These are phyloP conservation scores for Hypoxylon sp. DNA, from an alignment of 2,329 filamentous ascomycete species.

Conservation along the genomic window DNA sequence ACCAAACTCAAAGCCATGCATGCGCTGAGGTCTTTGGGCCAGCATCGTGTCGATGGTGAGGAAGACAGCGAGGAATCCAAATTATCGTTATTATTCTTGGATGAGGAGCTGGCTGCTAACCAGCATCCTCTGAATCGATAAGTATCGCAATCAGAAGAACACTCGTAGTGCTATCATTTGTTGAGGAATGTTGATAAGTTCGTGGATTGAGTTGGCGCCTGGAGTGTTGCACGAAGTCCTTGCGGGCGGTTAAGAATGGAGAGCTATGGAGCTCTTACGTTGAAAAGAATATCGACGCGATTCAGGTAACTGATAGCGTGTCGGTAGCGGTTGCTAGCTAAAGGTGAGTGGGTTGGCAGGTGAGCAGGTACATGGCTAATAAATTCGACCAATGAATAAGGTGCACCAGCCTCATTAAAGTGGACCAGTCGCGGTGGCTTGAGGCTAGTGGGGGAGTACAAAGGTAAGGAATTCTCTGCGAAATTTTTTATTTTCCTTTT, in stretches of 20 bases:
- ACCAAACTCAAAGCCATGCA: slow-evolving; percentile 37
- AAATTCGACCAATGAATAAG: slow-evolving; percentile 9
- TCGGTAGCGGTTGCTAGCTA: slow-evolving; percentile 17
- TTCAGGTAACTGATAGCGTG: slow-evolving; percentile 27
- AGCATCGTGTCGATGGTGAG: slow-evolving; percentile 38
- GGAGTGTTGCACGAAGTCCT: slow-evolving; percentile 1
- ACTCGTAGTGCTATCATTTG: slow-evolving; percentile 6
- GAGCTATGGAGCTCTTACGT: slow-evolving; percentile 31
- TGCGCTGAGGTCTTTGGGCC: slow-evolving; percentile 34
- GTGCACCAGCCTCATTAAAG: slow-evolving; percentile 22
- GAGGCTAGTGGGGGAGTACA: slow-evolving; percentile 36
- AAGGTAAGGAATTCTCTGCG: slow-evolving; percentile 49
- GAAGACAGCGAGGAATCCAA: slow-evolving; percentile 4
- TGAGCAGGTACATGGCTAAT: slow-evolving; percentile 15
- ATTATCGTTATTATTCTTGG: slow-evolving; percentile 31
- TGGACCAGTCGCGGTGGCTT: slow-evolving; percentile 35
- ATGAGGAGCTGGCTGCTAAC: slow-evolving; percentile 42
- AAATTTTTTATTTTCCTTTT: slow-evolving; percentile 52
- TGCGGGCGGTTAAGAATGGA: slow-evolving; percentile 34
- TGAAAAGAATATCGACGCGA: slow-evolving; percentile 32
- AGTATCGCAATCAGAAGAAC: slow-evolving; percentile 26
- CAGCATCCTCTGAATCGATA: slow-evolving; percentile 47
- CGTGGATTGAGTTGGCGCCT: slow-evolving; percentile 5
- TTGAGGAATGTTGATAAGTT: not conserved
- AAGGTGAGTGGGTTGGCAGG: slow-evolving; percentile 12